Evolutionary conservation across 1,139 yeast species (phyloP), one percentile per base, ranked within the genome.

Genomic region (Debaryomyces fabryi): DNA sequence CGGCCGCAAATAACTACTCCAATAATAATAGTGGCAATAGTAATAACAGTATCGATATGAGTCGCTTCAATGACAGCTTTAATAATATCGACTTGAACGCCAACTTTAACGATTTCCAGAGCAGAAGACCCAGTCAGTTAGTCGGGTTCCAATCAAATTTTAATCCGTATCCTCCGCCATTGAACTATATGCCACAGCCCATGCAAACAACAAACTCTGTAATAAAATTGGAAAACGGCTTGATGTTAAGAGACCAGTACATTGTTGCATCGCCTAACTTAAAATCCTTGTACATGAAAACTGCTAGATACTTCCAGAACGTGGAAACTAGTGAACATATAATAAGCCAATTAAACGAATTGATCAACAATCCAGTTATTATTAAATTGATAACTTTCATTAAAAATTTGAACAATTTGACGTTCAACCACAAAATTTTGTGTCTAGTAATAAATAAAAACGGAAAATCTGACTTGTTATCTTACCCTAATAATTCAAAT

Each of bases 381-480:
- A 40, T 60, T 15, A 71, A 69, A 48, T 59, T 77, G 48, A 65
- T 74, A 24, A 65, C 74, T 0, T 76, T 76, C 53, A 70, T 74
- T 44, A 72, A 72, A 47, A 74, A 73, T 57, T 60, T 74, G 52
- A 75, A 76, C 55, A 76, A 71, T 47, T 65, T 73, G 52, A 68
- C 75, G 1, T 78, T 64, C 63, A 76, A 68, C 52, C 74, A 67
- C 58, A 79, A 64, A 64, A 69, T 65, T 48, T 68, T 69, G 51
- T 76, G 76, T 56, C 70, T 81, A 52, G 83, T 81, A 34, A 65
- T 79, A 37, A 81, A 80, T 59, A 81, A 81, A 52, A 81, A 81
- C 57, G 85, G 85, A 39, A 80, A 81, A 58, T 71, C 81, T 57
- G 86, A 81, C 59, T 73, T 71, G 52, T 70, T 69, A 57, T 71